phyloP scores from a whole-genome alignment of 2,329 filamentous ascomycete species.

The Cladosporium sp. region DNA sequence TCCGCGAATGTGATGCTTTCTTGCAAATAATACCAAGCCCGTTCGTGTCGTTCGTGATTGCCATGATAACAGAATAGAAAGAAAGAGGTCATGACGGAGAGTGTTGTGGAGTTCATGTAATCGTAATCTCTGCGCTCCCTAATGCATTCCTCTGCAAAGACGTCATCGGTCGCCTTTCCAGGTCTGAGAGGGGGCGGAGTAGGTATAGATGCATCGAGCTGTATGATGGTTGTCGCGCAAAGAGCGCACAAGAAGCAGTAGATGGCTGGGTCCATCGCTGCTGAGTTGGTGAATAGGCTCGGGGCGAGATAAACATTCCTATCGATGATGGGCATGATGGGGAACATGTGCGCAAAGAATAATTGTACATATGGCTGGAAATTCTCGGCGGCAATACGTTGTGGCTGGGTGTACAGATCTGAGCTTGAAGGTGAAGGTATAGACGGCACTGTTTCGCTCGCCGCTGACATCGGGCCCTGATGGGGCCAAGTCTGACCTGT shows the following conservation, averaged over 20 bases:
- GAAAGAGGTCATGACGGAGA: slow-evolving; percentile 33
- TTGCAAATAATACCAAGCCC: slow-evolving; percentile 33
- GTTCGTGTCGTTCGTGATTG: slow-evolving; percentile 29
- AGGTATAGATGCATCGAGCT: slow-evolving; percentile 30
- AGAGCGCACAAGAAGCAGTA: slow-evolving; percentile 32
- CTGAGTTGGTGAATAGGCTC: slow-evolving; percentile 21
- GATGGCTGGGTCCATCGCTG: slow-evolving; percentile 23
- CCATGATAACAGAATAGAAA: slow-evolving; percentile 34
- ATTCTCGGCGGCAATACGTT: slow-evolving; percentile 22
- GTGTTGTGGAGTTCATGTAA: slow-evolving; percentile 25
- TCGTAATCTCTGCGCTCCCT: slow-evolving; percentile 28
- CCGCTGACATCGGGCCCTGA: slow-evolving; percentile 16
- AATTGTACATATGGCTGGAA: slow-evolving; percentile 32
- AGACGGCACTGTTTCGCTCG: slow-evolving; percentile 19
- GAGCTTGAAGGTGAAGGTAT: slow-evolving; percentile 20
- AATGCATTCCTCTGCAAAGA: slow-evolving; percentile 32
- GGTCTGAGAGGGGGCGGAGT: slow-evolving; percentile 25
- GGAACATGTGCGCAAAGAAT: slow-evolving; percentile 34
- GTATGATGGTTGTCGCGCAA: slow-evolving; percentile 31
- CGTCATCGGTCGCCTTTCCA: slow-evolving; percentile 23
- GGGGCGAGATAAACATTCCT: slow-evolving; percentile 27
- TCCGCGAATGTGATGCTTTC: slow-evolving; percentile 32
- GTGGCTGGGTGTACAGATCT: slow-evolving; percentile 15
- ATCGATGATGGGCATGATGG: slow-evolving; percentile 34
- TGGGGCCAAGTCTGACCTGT: slow-evolving; percentile 15